A percentile compares a stretch with the other conserved stretches of the same genome.
These are phyloP conservation scores for Glebionis coronaria DNA, from an alignment of 129 eudicot species.

Conservation along the genomic window DNA sequence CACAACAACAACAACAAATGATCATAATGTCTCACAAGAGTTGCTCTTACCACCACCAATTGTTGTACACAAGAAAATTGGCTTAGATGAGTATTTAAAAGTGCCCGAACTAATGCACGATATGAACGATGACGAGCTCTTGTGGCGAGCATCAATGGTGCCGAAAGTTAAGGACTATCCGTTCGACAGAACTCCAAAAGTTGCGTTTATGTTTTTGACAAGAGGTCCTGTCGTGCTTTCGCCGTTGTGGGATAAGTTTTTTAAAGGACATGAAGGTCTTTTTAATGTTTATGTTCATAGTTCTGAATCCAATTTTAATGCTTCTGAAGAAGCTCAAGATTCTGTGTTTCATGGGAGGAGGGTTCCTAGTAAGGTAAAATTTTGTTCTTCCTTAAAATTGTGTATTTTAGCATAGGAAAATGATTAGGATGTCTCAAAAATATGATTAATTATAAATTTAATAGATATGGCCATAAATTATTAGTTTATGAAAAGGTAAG, in stretches of 20 bases:
- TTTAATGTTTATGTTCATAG: slow-evolving; percentile 63
- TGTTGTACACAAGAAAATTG: slow-evolving; percentile 7
- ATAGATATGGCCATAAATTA: no score
- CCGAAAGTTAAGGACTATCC: slow-evolving; percentile 47
- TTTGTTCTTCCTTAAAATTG: no score
- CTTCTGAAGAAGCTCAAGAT: slow-evolving; percentile 42
- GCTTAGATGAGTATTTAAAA: slow-evolving; percentile 18
- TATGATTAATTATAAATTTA: no score
- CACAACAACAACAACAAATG: slow-evolving; percentile 15
- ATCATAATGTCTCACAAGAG: neutral
- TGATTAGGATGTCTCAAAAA: no score
- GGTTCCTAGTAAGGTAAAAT: slow-evolving; percentile 62
- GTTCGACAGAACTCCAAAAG: slow-evolving; percentile 37
- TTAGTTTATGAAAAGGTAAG: no score
- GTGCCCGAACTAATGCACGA: slow-evolving; percentile 44
- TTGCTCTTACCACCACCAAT: neutral
- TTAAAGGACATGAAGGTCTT: slow-evolving; percentile 58
- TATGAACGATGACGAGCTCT: slow-evolving; percentile 55
- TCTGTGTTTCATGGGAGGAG: slow-evolving; percentile 61
- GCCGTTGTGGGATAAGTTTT: slow-evolving; percentile 70
- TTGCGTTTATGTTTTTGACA: slow-evolving; percentile 71
- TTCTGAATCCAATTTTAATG: slow-evolving; percentile 44
- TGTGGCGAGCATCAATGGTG: slow-evolving; percentile 71
- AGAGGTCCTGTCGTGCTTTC: slow-evolving; percentile 57
- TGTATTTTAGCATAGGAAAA: no score